Base-by-base conservation (phyloP, 179 eudicot genomes). In the Silene noctiflora region DNA sequence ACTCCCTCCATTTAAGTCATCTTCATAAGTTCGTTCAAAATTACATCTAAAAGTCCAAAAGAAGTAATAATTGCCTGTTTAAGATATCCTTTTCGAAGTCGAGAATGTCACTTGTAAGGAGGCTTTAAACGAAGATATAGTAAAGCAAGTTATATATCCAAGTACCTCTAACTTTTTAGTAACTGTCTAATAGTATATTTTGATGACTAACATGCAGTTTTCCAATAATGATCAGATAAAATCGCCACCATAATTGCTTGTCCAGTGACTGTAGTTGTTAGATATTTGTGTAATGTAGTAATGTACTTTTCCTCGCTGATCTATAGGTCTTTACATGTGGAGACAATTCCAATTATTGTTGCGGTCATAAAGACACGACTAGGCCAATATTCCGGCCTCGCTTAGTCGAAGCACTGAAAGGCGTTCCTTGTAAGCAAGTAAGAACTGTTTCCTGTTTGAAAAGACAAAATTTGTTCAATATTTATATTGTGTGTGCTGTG, bases 251-350 rank as follows among this genome's bases (percentile, higher is more conserved):
- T 56, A 19, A 55, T 31, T 2, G 51, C n/a, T 6, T 31, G 61
- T 10, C 46, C 20, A 60, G 12, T 53, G 29, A 55, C 35, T 76
- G 39, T 51, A 4, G 6, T 67, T 22, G 8, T 17, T 25, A 21
- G 17, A 67, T 16, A 53, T 56, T 56, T 56, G 59, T 53, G 59
- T 53, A n/a, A n/a, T n/a, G n/a, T n/a, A n/a, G n/a, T n/a, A 16
- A 56, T 1, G 60, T 56, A 56, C 20, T 33, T 56, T 71, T 19
- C 64, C 24, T 80, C 69, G 42, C 24, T 31, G 39, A n/a, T 53
- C 6, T 87, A 33, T 85, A 95, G 99, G 99, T 93, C 53, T 95
- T 89, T 83, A 93, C 99, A 12, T 93, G 95, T 72, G 99, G 99
- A 78, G 99, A 93, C 78, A 95, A 91, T 87, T 94, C 99, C 75